Conservation (phyloP, 2,329 filamentous ascomycete genomes). For the Mollisia scopiformis region DNA sequence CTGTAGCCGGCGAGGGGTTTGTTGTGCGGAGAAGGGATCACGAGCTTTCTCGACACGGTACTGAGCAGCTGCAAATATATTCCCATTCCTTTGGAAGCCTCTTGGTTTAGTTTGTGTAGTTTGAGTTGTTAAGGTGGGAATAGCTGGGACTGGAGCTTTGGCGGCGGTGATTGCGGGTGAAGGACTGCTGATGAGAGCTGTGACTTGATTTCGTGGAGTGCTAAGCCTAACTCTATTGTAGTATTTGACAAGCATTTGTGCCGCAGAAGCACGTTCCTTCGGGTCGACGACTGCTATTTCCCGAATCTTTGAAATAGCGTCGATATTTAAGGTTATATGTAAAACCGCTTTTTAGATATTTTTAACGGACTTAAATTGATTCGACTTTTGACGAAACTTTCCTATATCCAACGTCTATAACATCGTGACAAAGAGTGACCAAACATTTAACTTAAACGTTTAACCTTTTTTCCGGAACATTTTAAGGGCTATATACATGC, state of each 20-base stretch:
- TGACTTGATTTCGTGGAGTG: constrained; percentile 21
- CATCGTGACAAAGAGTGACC: constrained; percentile 20
- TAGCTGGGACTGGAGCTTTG: constrained; percentile 14
- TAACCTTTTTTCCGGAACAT: constrained; percentile 8
- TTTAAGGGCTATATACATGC: constrained; percentile 13
- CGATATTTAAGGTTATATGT: constrained; percentile 10
- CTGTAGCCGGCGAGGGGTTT: constrained; percentile 8
- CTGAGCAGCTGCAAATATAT: constrained; percentile 19
- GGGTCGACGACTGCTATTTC: constrained; percentile 18
- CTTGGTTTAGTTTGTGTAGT: constrained; percentile 12
- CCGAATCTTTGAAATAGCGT: constrained; percentile 15
- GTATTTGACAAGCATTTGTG: constrained; percentile 21
- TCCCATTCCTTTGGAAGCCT: constrained; percentile 17
- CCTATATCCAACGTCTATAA: constrained; percentile 18
- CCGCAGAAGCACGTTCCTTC: constrained; percentile 15
- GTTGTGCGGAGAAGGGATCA: constrained; percentile 9
- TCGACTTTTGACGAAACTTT: constrained; percentile 14
- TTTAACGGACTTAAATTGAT: constrained; percentile 8
- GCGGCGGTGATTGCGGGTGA: constrained; percentile 5
- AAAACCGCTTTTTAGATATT: constrained; percentile 8
- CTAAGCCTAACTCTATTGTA: constrained; percentile 17
- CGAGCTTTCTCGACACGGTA: constrained; percentile 17
- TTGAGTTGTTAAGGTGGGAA: constrained; percentile 14
- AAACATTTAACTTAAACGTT: constrained; percentile 16
- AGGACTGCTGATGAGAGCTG: constrained; percentile 15